phyloP scores from a whole-genome alignment of 257 asterid species.

The Rehmannia glutinosa region DNA sequence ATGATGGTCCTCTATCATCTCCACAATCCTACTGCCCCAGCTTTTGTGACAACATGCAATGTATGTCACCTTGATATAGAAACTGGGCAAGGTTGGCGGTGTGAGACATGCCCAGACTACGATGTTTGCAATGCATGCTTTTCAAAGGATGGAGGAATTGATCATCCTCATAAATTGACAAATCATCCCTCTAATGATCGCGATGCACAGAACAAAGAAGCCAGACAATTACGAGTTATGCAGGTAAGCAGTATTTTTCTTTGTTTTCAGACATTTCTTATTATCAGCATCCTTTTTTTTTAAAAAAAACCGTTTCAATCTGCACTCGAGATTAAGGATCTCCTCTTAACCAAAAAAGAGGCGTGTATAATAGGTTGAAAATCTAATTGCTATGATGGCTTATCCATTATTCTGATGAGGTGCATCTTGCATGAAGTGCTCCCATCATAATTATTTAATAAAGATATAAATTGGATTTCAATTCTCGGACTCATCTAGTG shows the following conservation, averaged over 20 bases:
- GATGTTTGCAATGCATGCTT: constrained; percentile 84
- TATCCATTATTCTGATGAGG: neutral
- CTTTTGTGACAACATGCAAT: constrained; percentile 78
- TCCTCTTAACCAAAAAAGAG: neutral
- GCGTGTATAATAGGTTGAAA: neutral
- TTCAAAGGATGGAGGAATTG: constrained; percentile 75
- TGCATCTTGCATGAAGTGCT: constrained; percentile 3
- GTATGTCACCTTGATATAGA: constrained; percentile 84
- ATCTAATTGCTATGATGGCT: neutral
- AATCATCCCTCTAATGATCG: constrained; percentile 84
- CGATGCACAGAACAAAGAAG: constrained; percentile 95
- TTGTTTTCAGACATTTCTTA: constrained; percentile 9
- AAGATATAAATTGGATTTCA: neutral
- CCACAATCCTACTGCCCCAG: constrained; percentile 98
- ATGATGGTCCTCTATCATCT: constrained; percentile 99
- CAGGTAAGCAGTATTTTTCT: constrained; percentile 50
- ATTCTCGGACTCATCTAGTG: too few species aligned
- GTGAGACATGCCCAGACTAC: constrained; percentile 91
- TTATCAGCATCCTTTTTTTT: neutral
- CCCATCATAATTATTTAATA: neutral
- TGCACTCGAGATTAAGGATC: neutral
- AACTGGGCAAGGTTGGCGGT: constrained; percentile 97
- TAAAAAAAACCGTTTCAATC: neutral
- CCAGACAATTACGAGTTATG: constrained; percentile 78
- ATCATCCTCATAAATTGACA: constrained; percentile 88